Conservation (phyloP, 2,329 filamentous ascomycete species). For the Fusarium pseudograminearum region DNA sequence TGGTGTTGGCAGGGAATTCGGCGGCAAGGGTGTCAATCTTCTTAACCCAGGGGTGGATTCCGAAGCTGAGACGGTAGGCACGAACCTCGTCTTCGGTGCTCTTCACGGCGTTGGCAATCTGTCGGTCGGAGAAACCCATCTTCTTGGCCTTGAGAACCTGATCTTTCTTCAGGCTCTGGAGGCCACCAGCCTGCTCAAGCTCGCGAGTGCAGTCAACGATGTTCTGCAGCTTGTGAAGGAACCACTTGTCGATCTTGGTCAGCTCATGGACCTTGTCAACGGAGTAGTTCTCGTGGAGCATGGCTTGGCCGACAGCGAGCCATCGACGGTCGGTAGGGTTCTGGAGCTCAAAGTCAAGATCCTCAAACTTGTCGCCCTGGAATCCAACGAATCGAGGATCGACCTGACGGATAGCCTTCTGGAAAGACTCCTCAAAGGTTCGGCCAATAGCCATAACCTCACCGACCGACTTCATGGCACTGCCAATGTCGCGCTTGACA, state of each 20-base stretch:
- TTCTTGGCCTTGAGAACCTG: slow-evolving; percentile 94
- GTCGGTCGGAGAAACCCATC: slow-evolving; percentile 95
- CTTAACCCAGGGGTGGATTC: slow-evolving; percentile 96
- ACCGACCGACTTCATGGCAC: slow-evolving; percentile 98
- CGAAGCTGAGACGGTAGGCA: slow-evolving; percentile 84
- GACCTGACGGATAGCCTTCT: slow-evolving; percentile 98
- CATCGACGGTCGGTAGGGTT: slow-evolving; percentile 97
- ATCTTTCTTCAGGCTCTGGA: slow-evolving; percentile 89
- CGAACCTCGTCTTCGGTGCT: slow-evolving; percentile 91
- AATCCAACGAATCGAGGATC: slow-evolving; percentile 93
- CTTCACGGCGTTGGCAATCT: slow-evolving; percentile 88
- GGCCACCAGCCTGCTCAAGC: slow-evolving; percentile 83
- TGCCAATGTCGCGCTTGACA: slow-evolving; percentile 96
- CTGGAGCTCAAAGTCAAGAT: slow-evolving; percentile 87
- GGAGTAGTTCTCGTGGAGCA: slow-evolving; percentile 96
- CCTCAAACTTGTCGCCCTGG: slow-evolving; percentile 94
- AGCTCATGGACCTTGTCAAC: slow-evolving; percentile 93
- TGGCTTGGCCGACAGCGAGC: slow-evolving; percentile 96
- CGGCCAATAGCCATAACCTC: slow-evolving; percentile 99
- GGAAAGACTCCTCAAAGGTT: slow-evolving; percentile 98
- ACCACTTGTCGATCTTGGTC: slow-evolving; percentile 99
- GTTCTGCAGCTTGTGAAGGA: slow-evolving; percentile 97
- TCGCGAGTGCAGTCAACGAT: slow-evolving; percentile 91
- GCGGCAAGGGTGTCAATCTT: slow-evolving; percentile 97
- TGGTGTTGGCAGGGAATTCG: slow-evolving; percentile 94